Base-by-base conservation (phyloP, 2,329 filamentous ascomycete species). In the Stachybotrys echinatus region DNA sequence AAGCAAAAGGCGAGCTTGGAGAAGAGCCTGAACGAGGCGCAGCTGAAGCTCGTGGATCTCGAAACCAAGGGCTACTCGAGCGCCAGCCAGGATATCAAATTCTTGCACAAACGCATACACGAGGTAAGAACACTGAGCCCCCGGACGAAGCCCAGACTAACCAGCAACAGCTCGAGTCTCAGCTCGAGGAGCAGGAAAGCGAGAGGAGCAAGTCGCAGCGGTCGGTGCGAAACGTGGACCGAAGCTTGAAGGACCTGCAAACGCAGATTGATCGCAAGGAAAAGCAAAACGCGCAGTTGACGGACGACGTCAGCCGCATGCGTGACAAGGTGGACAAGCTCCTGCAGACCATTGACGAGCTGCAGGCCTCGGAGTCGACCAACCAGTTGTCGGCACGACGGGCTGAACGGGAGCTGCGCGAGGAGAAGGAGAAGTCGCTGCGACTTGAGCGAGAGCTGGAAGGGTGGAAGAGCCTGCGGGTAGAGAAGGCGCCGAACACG, bases 11-110 rank as follows among this genome's bases (percentile, higher is more conserved):
- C 88, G 3, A 80, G 80, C 1, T 74, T 99, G 40, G 94, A 97
- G 73, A 96, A 96, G 75, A 83, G 81, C 49, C 76, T 95, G 47
- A 96, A 92, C 67, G 92, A 99, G 67, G 78, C 92, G 22, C 92
- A 97, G 69, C 81, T 97, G 48, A 85, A 85, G 63, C 83, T 95
- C 50, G 87, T 99, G 48, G 94, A 97, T 65, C 78, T 97, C 8
- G 92, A 99, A 73, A 97, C 94, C 42, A 97, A 97, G 75, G 91
- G 92, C 48, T 97, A 95, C 71, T 94, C 92, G 19, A 95, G 87
- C 56, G 89, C 89, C 21, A 96, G 92, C 67, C 90, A 96, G 61
- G 92, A 97, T 69, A 89, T 97, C 58, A 88, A 94, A 63, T 97
- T 96, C 74, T 72, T 97, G 61, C 89, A 96, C 70, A 92, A 91